These are phyloP conservation scores for Clonostachys byssicola DNA, from an alignment of 2,329 filamentous ascomycete species.

Conservation along the genomic window DNA sequence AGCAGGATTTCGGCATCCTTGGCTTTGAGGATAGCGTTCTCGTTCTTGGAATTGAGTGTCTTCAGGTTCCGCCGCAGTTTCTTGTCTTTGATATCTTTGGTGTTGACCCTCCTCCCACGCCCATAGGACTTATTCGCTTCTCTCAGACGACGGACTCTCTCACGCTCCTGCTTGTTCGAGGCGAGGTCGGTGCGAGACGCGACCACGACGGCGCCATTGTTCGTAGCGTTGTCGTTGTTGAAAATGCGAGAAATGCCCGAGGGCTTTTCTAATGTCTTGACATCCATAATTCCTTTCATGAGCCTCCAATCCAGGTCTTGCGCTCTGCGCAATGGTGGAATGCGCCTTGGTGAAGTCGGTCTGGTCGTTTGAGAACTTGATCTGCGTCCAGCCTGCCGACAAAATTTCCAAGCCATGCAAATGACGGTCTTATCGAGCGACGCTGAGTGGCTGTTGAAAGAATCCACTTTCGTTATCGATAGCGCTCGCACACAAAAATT, in stretches of 20 bases:
- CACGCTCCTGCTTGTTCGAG: constrained; percentile 40
- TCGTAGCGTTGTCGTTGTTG: constrained; percentile 3
- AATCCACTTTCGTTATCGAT: constrained; percentile 23
- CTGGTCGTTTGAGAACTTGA: too few relatives aligned
- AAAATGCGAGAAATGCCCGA: constrained; percentile 4
- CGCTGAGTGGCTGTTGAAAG: constrained; percentile 12
- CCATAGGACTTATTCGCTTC: constrained; percentile 77
- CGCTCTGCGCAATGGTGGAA: too few relatives aligned
- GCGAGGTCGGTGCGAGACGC: constrained; percentile 46
- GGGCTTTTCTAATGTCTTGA: constrained; percentile 25
- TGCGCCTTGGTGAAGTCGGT: too few relatives aligned
- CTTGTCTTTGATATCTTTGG: constrained; percentile 77
- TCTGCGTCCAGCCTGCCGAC: constrained; percentile 6
- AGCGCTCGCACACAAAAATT: constrained; percentile 26
- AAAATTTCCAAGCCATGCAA: constrained; percentile 23
- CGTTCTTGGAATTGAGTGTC: constrained; percentile 75
- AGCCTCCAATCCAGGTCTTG: too few relatives aligned
- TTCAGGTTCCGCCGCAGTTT: constrained; percentile 81
- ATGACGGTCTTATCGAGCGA: constrained; percentile 14
- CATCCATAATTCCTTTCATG: constrained; percentile 23
- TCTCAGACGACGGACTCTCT: constrained; percentile 46
- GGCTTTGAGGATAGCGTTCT: constrained; percentile 74
- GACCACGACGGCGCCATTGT: constrained; percentile 50
- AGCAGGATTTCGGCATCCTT: constrained; percentile 95
- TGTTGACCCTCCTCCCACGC: constrained; percentile 71